Conservation (phyloP, 108 stramenopile genomes). For the Asterionellopsis glacialis region DNA sequence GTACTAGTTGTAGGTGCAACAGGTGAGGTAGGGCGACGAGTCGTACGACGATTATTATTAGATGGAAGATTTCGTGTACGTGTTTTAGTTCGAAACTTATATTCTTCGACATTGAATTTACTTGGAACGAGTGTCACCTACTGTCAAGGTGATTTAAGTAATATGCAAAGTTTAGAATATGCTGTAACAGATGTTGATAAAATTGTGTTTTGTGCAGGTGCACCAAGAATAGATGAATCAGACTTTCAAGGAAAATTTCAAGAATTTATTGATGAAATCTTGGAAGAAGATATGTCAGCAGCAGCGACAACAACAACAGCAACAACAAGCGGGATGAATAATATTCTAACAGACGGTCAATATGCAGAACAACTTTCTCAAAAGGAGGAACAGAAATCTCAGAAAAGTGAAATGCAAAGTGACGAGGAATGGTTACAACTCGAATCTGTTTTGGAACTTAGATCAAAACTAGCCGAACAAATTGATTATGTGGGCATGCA, state of each 20-base stretch:
- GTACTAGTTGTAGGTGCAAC: constrained; percentile 89
- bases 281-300: constrained; percentile 5
- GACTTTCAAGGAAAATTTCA: constrained; percentile 47
- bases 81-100: constrained; percentile 87
- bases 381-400: not conserved
- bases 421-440: constrained; percentile 42
- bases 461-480: constrained; percentile 52
- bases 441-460: constrained; percentile 32
- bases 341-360: constrained; percentile 4
- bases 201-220: constrained; percentile 76
- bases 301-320: not conserved
- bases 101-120: constrained; percentile 79
- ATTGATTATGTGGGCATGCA: constrained; percentile 76
- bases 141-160: constrained; percentile 82
- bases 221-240: constrained; percentile 45
- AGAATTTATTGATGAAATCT: constrained; percentile 26
- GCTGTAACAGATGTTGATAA: constrained; percentile 91
- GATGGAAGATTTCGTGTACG: constrained; percentile 76
- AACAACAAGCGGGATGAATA: not conserved
- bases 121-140: constrained; percentile 88
- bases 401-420: not conserved
- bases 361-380: not conserved
- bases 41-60: constrained; percentile 78
- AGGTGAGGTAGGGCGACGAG: constrained; percentile 71
- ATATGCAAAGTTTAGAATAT: constrained; percentile 86